Conservation (phyloP, 257 asterid species). For the Cynanchum wilfordii region DNA sequence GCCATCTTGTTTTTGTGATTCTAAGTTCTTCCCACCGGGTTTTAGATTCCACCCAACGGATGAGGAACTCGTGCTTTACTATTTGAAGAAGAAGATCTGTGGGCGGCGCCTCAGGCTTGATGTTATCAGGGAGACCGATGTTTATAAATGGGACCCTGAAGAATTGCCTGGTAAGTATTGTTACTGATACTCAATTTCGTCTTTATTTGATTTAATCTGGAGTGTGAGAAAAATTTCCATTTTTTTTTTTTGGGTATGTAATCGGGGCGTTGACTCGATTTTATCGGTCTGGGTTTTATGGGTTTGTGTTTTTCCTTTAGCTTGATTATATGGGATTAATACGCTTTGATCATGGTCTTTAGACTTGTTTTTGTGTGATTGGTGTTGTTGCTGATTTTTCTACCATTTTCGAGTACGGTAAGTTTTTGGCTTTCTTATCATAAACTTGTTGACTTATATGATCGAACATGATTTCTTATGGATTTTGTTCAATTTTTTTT, state of each 20-base stretch:
- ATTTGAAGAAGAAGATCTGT: slow-evolving; percentile 73
- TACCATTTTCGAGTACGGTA: not conserved
- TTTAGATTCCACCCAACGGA: slow-evolving; percentile 93
- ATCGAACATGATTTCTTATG: not conserved
- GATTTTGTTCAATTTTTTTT: not conserved
- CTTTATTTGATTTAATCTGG: not conserved
- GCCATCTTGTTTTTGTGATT: slow-evolving; percentile 27
- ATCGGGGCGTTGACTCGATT: slow-evolving; percentile 15
- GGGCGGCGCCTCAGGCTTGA: slow-evolving; percentile 41
- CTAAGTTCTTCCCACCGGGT: slow-evolving; percentile 63
- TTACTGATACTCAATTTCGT: not conserved
- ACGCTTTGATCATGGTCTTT: not conserved
- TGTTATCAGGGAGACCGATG: slow-evolving; percentile 63
- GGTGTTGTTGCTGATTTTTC: not conserved
- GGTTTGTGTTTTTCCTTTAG: not conserved
- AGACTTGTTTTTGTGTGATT: not conserved
- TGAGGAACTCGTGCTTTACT: slow-evolving; percentile 73
- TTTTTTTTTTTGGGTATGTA: not conserved
- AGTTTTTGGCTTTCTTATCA: not conserved
- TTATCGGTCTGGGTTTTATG: not conserved
- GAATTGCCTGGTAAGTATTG: slow-evolving; percentile 85
- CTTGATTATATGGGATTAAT: not conserved
- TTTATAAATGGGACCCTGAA: slow-evolving; percentile 84
- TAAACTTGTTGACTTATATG: not conserved
- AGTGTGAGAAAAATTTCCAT: too few relatives aligned